phyloP scores from a whole-genome alignment of 768 basidiomycete genomes.

The Austroboletus eburneus region DNA sequence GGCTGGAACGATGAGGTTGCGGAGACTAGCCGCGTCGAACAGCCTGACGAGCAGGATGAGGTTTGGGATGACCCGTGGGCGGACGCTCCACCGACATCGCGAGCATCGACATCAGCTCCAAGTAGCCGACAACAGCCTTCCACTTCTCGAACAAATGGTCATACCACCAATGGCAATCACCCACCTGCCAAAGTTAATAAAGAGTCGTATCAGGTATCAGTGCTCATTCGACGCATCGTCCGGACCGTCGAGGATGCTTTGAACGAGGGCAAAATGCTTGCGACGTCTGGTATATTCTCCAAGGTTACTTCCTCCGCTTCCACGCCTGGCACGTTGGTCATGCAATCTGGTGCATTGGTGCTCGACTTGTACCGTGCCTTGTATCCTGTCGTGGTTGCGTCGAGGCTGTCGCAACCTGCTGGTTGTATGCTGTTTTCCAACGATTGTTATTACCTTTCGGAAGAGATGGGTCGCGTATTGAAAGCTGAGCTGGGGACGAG shows the following conservation, averaged over 20 bases:
- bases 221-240: constrained; percentile 49
- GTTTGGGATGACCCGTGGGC: constrained; percentile 71
- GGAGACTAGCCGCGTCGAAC: constrained; percentile 26
- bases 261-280: constrained; percentile 62
- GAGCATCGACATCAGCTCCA: constrained; percentile 38
- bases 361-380: constrained; percentile 80
- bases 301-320: constrained; percentile 26
- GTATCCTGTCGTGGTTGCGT: constrained; percentile 59
- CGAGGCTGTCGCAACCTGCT: constrained; percentile 47
- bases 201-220: constrained; percentile 61
- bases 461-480: constrained; percentile 36
- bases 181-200: constrained; percentile 21
- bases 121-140: constrained; percentile 38
- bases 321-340: constrained; percentile 50
- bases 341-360: constrained; percentile 57
- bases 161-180: constrained; percentile 16
- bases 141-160: constrained; percentile 22
- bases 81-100: constrained; percentile 29
- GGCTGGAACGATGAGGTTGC: constrained; percentile 60
- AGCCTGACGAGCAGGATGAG: constrained; percentile 38
- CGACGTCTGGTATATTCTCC: constrained; percentile 51
- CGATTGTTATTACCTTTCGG: constrained; percentile 66
- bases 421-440: constrained; percentile 75
- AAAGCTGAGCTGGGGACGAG: constrained; percentile 26
- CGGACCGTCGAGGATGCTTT: constrained; percentile 58